Conservation (phyloP, 2,329 filamentous ascomycete species). For the Ilyonectria mors-panacis region DNA sequence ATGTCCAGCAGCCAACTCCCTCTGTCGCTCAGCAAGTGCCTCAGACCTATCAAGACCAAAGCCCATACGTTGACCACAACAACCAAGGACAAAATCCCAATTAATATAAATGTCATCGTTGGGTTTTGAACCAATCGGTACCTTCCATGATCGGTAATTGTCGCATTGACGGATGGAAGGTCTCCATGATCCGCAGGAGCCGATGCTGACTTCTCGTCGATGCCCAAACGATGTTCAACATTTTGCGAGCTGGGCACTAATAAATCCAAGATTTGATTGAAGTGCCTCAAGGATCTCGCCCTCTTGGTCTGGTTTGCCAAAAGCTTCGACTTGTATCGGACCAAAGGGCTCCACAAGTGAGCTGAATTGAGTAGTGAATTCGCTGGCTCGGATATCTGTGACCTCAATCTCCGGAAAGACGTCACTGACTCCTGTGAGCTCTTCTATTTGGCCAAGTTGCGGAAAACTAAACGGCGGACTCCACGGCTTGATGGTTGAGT, state of each 20-base stretch:
- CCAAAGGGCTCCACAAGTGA: not conserved
- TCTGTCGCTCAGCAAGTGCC: not conserved
- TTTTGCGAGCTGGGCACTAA: conserved; percentile 7
- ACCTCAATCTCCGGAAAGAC: not conserved
- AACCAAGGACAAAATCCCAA: not conserved
- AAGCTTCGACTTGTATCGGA: not conserved
- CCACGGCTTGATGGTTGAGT: not conserved
- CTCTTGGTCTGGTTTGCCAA: not conserved
- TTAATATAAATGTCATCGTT: not conserved
- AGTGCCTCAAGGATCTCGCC: not conserved
- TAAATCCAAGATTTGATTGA: not conserved
- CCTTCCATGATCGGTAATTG: not conserved
- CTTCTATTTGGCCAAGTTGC: not conserved
- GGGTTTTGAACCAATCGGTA: not conserved
- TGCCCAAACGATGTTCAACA: not conserved
- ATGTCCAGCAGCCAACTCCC: not conserved
- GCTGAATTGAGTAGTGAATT: not conserved
- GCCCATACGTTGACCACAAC: not conserved
- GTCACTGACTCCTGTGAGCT: not conserved
- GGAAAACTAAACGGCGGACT: not conserved
- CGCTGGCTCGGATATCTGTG: not conserved
- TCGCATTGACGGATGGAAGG: not conserved
- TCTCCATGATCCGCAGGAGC: not conserved
- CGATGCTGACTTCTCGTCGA: not conserved
- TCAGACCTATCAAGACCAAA: too few relatives aligned